phyloP scores from a whole-genome alignment of 768 basidiomycete species.

The Suillus lakei region DNA sequence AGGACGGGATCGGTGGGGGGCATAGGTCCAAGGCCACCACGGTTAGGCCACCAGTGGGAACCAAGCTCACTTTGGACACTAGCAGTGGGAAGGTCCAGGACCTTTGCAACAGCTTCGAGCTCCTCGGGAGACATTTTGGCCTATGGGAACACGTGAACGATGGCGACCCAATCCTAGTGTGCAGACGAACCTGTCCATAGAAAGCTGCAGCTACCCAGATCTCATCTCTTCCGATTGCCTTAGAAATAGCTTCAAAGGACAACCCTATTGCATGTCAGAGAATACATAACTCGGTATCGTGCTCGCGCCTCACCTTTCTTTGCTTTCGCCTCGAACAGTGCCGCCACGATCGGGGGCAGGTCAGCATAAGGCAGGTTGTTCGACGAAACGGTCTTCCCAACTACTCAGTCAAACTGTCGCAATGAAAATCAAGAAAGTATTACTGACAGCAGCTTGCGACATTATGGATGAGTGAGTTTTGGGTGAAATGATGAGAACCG shows the following conservation, averaged over 20 bases:
- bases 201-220: slow-evolving; percentile 85
- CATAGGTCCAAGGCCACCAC: slow-evolving; percentile 65
- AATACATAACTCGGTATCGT: slow-evolving; percentile 5
- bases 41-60: slow-evolving; percentile 75
- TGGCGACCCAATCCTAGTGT: neutral
- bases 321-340: slow-evolving; percentile 70
- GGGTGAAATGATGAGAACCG: slow-evolving; percentile 8
- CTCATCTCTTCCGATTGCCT: slow-evolving; percentile 72
- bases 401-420: neutral
- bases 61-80: slow-evolving; percentile 54
- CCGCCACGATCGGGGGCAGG: slow-evolving; percentile 53
- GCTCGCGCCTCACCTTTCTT: slow-evolving; percentile 52
- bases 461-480: slow-evolving; percentile 27
- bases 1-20: slow-evolving; percentile 82
- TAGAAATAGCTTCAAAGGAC: slow-evolving; percentile 72
- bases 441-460: slow-evolving; percentile 44
- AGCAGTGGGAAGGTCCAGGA: slow-evolving; percentile 52
- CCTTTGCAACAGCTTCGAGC: slow-evolving; percentile 51
- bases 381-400: slow-evolving; percentile 44
- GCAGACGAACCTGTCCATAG: slow-evolving; percentile 68
- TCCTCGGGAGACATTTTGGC: slow-evolving; percentile 72
- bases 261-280: slow-evolving; percentile 45
- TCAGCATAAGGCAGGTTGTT: slow-evolving; percentile 50
- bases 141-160: slow-evolving; percentile 36
- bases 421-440: neutral